Evolutionary conservation across 2,329 filamentous ascomycete genomes (phyloP).

Genomic region (Microdochium bolleyi): DNA sequence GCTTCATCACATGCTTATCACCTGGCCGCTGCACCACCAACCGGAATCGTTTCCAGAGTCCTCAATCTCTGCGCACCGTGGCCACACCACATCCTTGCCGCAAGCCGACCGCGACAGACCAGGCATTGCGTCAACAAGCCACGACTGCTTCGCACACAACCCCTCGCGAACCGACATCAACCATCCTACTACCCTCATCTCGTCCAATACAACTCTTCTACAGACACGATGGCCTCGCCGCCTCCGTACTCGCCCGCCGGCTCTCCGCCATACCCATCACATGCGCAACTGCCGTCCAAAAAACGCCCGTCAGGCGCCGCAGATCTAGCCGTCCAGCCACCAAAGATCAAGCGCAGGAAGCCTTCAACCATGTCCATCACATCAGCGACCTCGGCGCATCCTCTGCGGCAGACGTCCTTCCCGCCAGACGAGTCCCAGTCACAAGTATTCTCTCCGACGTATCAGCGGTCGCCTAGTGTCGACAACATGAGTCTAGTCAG

Average conservation of each 20-base stretch:
- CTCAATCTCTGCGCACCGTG: no score
- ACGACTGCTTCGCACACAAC: no score
- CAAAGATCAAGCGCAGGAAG: slow-evolving; percentile 60
- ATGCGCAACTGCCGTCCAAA: slow-evolving; percentile 46
- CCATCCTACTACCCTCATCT: not conserved
- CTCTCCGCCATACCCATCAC: slow-evolving; percentile 47
- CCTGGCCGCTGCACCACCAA: no score
- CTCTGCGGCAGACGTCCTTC: slow-evolving; percentile 75
- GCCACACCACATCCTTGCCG: no score
- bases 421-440: slow-evolving; percentile 48
- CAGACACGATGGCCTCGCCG: slow-evolving; percentile 45
- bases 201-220: not conserved
- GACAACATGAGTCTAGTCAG: slow-evolving; percentile 53
- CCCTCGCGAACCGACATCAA: not conserved
- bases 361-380: slow-evolving; percentile 53
- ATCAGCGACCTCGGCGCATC: slow-evolving; percentile 48
- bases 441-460: slow-evolving; percentile 39
- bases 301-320: slow-evolving; percentile 54
- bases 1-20: no score
- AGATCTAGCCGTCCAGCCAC: slow-evolving; percentile 38
- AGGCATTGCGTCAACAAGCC: no score
- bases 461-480: slow-evolving; percentile 56
- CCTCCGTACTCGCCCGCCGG: slow-evolving; percentile 41
- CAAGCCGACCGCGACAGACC: no score
- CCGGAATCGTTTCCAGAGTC: no score